These are phyloP conservation scores for Elymus sibiricus DNA, from an alignment of 176 grass and related monocot species.

Conservation along the genomic window DNA sequence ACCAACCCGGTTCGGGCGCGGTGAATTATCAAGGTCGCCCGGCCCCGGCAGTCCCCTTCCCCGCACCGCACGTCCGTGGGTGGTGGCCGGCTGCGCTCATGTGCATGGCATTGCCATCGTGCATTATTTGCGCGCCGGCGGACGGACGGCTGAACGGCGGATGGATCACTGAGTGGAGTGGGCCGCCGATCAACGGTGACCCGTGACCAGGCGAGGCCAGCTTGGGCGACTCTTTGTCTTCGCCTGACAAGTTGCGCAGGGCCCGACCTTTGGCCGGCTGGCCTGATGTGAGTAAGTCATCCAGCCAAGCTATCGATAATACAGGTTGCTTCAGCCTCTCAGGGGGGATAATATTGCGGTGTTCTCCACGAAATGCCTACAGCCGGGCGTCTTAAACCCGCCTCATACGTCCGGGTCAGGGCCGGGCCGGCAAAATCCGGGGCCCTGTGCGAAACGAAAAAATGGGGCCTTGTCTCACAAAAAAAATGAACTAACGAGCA, in stretches of 20 bases:
- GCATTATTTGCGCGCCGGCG: not conserved
- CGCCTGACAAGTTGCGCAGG: not conserved
- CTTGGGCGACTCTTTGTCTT: not conserved
- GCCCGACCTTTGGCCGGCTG: not conserved
- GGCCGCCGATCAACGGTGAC: not conserved
- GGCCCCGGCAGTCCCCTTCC: not conserved
- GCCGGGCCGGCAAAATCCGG: too few relatives aligned
- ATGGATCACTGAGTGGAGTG: not conserved
- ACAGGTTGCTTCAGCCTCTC: not conserved
- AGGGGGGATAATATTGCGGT: too few relatives aligned
- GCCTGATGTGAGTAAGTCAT: not conserved
- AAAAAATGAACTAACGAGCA: too few relatives aligned
- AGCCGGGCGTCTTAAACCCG: too few relatives aligned
- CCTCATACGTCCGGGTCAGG: too few relatives aligned
- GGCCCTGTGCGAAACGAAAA: too few relatives aligned
- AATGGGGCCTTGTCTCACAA: too few relatives aligned
- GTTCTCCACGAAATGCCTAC: too few relatives aligned
- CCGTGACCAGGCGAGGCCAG: slow-evolving; percentile 18
- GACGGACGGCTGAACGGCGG: not conserved
- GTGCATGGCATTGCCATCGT: not conserved
- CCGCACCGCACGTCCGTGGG: not conserved
- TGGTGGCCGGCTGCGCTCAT: not conserved
- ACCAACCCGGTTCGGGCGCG: slow-evolving; percentile 9
- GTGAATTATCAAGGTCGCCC: slow-evolving; percentile 4
- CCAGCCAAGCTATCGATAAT: not conserved